A percentile compares a stretch with the other conserved stretches of the same genome.
Evolutionary conservation across 257 asterid species (phyloP).

Genomic region (Solanum neorickii): DNA sequence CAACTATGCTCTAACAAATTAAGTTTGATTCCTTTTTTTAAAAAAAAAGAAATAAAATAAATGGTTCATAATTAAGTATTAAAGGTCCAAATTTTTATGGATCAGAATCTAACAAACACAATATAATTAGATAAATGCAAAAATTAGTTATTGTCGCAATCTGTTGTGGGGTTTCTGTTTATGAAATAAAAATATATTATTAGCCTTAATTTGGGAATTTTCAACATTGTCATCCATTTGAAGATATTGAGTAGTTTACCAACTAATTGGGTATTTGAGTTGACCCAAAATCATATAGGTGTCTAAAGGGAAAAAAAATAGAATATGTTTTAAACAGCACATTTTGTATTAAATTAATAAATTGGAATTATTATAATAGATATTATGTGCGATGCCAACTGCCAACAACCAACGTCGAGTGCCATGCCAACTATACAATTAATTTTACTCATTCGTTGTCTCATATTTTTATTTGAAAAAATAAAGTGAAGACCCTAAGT

Average conservation of each 20-base stretch:
- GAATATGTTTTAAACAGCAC: neutral
- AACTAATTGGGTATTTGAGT: neutral
- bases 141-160: neutral
- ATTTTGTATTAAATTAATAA: neutral
- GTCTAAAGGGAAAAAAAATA: neutral
- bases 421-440: neutral
- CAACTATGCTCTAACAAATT: neutral
- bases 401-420: neutral
- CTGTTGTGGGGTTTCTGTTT: neutral
- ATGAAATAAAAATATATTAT: neutral
- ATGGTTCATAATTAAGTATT: neutral
- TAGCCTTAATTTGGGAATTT: neutral
- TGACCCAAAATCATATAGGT: neutral
- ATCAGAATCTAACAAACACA: neutral
- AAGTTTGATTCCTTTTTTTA: neutral
- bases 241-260: neutral
- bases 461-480: no score
- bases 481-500: neutral
- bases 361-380: neutral
- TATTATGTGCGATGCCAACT: neutral
- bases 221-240: neutral
- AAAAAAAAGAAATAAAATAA: neutral
- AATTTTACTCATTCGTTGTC: neutral
- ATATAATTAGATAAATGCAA: neutral
- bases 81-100: neutral